Percentiles rank a stretch among this genome's conserved stretches.
phyloP scores from a whole-genome alignment of 1,284 basidiomycete genomes.

The Ceratobasidium sp. region DNA sequence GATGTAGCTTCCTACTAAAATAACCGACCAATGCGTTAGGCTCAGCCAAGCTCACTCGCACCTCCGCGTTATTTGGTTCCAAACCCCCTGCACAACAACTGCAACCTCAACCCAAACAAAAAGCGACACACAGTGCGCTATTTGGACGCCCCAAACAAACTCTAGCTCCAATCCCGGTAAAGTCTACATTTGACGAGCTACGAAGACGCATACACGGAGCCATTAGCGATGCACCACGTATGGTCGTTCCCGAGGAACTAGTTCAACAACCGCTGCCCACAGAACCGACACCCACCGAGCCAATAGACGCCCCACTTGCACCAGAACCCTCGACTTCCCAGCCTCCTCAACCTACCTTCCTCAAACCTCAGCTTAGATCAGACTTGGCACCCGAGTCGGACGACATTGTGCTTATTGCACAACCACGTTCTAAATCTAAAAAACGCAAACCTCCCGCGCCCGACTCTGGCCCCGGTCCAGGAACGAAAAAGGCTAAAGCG shows the following conservation, averaged over 20 bases:
- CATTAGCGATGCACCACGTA: conserved; percentile 30
- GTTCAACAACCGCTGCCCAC: conserved; percentile 60
- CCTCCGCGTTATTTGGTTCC: conserved; percentile 39
- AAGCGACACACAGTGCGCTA: conserved; percentile 28
- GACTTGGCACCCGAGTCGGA: conserved; percentile 49
- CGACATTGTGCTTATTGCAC: conserved; percentile 20
- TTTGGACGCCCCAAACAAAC: conserved; percentile 1
- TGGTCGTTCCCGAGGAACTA: neutral
- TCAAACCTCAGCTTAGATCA: conserved; percentile 18
- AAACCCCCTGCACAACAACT: neutral
- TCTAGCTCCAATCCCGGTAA: neutral
- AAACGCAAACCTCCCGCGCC: conserved; percentile 25
- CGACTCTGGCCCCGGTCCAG: conserved; percentile 46
- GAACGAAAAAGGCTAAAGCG: conserved; percentile 43
- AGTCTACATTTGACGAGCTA: conserved; percentile 25
- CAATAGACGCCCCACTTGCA: conserved; percentile 59
- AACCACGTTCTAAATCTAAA: conserved; percentile 45
- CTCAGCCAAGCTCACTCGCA: neutral
- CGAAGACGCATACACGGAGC: conserved; percentile 37
- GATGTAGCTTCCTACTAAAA: neutral
- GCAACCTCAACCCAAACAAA: conserved; percentile 19
- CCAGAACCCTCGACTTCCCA: neutral
- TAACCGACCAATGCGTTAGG: neutral
- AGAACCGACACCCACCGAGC: conserved; percentile 70
- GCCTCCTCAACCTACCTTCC: conserved; percentile 1